These are phyloP conservation scores for Erysimum cheiri DNA, from an alignment of 441 rosid species.

Conservation along the genomic window DNA sequence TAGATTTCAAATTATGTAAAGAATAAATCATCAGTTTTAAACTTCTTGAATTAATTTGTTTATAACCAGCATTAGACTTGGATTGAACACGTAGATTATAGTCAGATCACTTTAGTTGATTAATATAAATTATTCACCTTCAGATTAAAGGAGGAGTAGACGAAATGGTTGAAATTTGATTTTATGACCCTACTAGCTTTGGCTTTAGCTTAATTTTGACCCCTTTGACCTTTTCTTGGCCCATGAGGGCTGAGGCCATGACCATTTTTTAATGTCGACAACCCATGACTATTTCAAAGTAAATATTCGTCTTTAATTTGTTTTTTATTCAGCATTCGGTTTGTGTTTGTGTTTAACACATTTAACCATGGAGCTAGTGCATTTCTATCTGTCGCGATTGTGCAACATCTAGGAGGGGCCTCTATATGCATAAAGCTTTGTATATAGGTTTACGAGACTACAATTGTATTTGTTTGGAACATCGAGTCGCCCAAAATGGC, in stretches of 20 bases:
- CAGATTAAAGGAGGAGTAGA: conserved; percentile 7
- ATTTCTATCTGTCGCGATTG: neutral
- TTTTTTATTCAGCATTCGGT: neutral
- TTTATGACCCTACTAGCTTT: conserved; percentile 35
- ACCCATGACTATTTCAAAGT: conserved; percentile 12
- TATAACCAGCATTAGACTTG: neutral
- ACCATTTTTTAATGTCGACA: conserved; percentile 28
- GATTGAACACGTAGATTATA: neutral
- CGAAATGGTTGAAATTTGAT: conserved; percentile 24
- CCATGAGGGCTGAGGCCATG: neutral
- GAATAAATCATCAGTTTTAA: neutral
- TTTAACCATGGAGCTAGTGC: neutral
- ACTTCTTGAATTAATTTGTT: neutral
- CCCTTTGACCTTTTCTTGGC: conserved; percentile 30
- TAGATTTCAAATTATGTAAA: neutral
- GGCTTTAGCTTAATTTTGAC: conserved; percentile 33
- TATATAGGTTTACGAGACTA: neutral
- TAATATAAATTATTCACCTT: conserved; percentile 17
- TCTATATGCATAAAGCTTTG: no score
- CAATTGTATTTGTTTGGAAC: neutral
- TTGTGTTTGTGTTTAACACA: conserved; percentile 15
- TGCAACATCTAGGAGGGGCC: neutral
- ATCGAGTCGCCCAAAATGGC: no score
- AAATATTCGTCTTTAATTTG: neutral
- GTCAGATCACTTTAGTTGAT: conserved; percentile 1